Conservation (phyloP, 805 yeast species). For the Nematodospora valgi region DNA sequence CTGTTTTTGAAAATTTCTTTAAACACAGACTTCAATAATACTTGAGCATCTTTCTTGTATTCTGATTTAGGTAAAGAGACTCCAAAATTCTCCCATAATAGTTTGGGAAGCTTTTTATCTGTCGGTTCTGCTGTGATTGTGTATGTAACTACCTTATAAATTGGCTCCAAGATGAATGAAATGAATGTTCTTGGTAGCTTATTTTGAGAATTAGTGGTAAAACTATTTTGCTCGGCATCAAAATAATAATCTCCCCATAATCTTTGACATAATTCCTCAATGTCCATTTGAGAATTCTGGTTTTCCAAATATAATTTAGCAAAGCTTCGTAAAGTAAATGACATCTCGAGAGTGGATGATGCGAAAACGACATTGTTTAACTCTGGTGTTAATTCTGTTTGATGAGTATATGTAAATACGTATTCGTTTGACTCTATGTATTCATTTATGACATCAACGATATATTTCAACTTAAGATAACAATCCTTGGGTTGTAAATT, state of each 20-base stretch:
- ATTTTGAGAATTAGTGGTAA: conserved; percentile 32
- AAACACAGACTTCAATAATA: conserved; percentile 55
- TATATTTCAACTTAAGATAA: conserved; percentile 59
- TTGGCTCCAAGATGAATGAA: conserved; percentile 67
- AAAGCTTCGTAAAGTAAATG: conserved; percentile 68
- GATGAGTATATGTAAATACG: conserved; percentile 22
- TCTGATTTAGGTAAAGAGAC: conserved; percentile 38
- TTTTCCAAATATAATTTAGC: conserved; percentile 43
- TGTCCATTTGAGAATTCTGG: conserved; percentile 13
- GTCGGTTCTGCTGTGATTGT: conserved; percentile 51
- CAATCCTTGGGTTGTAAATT: conserved; percentile 72
- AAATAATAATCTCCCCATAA: conserved; percentile 80
- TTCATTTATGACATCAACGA: conserved; percentile 62
- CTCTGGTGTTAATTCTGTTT: conserved; percentile 52
- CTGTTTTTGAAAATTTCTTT: conserved; percentile 43
- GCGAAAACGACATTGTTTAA: conserved; percentile 70
- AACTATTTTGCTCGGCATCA: conserved; percentile 39
- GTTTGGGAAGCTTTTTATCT: conserved; percentile 30
- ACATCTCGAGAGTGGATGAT: conserved; percentile 57
- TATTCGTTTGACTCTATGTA: conserved; percentile 38
- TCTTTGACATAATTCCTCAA: conserved; percentile 43
- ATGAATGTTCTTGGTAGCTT: conserved; percentile 47
- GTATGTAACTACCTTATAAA: conserved; percentile 69
- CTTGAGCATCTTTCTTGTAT: conserved; percentile 53
- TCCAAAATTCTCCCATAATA: conserved; percentile 49